Evolutionary conservation across 352 stramenopile genomes (phyloP).

Genomic region (Aphanomyces euteiches): DNA sequence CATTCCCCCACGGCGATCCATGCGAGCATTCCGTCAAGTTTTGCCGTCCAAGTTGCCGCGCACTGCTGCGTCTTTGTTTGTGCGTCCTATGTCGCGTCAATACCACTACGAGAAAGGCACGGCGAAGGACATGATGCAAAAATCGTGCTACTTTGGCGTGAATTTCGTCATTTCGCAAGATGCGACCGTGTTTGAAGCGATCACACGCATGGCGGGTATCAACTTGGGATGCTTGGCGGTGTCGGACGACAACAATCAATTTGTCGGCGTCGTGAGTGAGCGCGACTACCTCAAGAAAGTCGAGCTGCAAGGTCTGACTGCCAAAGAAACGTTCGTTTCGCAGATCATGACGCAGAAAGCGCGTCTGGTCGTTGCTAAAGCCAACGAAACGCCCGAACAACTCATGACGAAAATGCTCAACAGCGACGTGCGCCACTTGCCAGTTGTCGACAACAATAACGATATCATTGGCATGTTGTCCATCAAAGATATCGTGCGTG

Average conservation of each 20-base stretch:
- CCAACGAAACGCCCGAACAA: constrained; percentile 79
- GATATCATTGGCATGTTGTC: constrained; percentile 91
- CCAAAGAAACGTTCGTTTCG: constrained; percentile 77
- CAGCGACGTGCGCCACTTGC: constrained; percentile 92
- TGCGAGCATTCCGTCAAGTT: neutral
- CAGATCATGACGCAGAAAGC: constrained; percentile 93
- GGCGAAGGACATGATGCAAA: constrained; percentile 88
- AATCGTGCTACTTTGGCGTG: constrained; percentile 92
- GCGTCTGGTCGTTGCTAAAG: constrained; percentile 86
- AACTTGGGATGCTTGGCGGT: constrained; percentile 91
- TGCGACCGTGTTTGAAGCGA: constrained; percentile 89
- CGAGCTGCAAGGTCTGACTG: constrained; percentile 88
- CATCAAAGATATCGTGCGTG: constrained; percentile 91
- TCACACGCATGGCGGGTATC: constrained; percentile 94
- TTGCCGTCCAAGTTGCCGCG: neutral
- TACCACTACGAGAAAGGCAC: constrained; percentile 78
- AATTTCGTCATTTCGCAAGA: constrained; percentile 94
- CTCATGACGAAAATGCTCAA: constrained; percentile 97
- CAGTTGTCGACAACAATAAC: constrained; percentile 88
- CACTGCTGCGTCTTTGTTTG: neutral
- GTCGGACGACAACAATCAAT: constrained; percentile 82
- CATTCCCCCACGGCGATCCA: neutral
- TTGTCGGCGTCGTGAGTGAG: constrained; percentile 90
- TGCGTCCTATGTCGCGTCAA: constrained; percentile 29
- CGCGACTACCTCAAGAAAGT: constrained; percentile 96